phyloP scores from a whole-genome alignment of 2,329 filamentous ascomycete species.

The Apiospora arundinis region DNA sequence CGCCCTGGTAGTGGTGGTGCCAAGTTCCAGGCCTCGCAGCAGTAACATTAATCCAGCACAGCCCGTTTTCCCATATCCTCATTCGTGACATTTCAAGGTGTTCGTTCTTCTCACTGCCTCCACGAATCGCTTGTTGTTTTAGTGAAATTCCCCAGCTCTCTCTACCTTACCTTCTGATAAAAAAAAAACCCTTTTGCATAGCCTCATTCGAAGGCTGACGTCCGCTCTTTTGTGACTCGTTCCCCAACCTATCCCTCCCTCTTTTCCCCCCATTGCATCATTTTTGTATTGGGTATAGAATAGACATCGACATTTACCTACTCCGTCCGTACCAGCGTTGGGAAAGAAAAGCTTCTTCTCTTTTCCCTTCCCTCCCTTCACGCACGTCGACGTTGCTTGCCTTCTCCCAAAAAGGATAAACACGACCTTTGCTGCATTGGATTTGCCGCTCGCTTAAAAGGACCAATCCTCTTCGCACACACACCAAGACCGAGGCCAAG shows the following conservation, averaged over 20 bases:
- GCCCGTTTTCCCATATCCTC: constrained; percentile 4
- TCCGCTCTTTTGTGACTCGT: constrained; percentile 14
- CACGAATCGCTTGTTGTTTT: neutral
- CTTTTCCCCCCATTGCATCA: constrained; percentile 15
- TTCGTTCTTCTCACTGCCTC: constrained; percentile 12
- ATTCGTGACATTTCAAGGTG: neutral
- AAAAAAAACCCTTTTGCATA: neutral
- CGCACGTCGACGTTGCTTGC: neutral
- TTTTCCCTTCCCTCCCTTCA: neutral
- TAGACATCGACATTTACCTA: neutral
- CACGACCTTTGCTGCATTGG: constrained; percentile 12
- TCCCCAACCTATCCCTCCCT: constrained; percentile 15
- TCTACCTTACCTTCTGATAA: neutral
- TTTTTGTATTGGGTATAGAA: neutral
- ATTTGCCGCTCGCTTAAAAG: constrained; percentile 18
- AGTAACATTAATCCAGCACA: constrained; percentile 19
- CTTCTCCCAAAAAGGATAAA: neutral
- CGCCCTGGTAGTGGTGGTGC: neutral
- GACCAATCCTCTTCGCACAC: neutral
- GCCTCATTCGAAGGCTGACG: constrained; percentile 10
- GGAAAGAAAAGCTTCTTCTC: neutral
- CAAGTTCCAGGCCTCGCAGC: neutral
- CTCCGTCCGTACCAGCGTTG: too few relatives aligned
- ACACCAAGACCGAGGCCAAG: constrained; percentile 16
- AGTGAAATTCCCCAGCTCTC: constrained; percentile 4